phyloP scores from a whole-genome alignment of 225 moss, liverwort and hornwort species.

The Antitrichia curtipendula region DNA sequence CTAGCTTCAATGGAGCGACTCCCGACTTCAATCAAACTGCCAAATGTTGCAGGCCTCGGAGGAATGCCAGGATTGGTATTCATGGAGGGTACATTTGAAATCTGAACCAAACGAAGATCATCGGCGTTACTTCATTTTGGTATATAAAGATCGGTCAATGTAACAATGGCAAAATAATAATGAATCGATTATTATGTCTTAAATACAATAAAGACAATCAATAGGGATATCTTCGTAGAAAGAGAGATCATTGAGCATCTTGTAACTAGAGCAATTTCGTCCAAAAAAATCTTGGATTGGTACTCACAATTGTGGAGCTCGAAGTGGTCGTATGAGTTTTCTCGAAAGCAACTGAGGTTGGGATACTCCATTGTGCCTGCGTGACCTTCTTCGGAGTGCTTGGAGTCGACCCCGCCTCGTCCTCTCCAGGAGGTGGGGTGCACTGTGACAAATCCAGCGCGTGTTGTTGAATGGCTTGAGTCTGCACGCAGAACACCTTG shows the following conservation, averaged over 20 bases:
- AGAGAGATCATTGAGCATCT: background rate
- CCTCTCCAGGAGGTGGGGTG: slow-evolving; percentile 36
- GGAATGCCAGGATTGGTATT: slow-evolving; percentile 16
- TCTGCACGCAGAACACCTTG: slow-evolving; percentile 76
- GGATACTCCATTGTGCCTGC: background rate
- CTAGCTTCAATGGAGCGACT: background rate
- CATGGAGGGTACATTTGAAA: background rate
- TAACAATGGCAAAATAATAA: background rate
- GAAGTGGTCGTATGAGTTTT: slow-evolving; percentile 9
- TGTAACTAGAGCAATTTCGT: background rate
- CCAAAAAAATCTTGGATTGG: background rate
- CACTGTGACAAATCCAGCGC: slow-evolving; percentile 61
- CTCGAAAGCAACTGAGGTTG: slow-evolving; percentile 6
- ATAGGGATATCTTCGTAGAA: background rate
- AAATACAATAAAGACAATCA: background rate
- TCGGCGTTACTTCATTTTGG: background rate
- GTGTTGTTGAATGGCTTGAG: slow-evolving; percentile 79
- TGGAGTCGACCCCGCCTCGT: slow-evolving; percentile 16
- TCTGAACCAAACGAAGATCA: background rate
- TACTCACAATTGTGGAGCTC: background rate
- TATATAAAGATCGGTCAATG: background rate
- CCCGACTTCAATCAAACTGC: background rate
- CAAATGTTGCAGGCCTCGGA: slow-evolving; percentile 7
- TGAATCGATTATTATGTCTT: background rate
- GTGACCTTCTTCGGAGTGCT: slow-evolving; percentile 20